These are phyloP conservation scores for Pythium myriotylum DNA, from an alignment of 352 stramenopile species.

Conservation along the genomic window DNA sequence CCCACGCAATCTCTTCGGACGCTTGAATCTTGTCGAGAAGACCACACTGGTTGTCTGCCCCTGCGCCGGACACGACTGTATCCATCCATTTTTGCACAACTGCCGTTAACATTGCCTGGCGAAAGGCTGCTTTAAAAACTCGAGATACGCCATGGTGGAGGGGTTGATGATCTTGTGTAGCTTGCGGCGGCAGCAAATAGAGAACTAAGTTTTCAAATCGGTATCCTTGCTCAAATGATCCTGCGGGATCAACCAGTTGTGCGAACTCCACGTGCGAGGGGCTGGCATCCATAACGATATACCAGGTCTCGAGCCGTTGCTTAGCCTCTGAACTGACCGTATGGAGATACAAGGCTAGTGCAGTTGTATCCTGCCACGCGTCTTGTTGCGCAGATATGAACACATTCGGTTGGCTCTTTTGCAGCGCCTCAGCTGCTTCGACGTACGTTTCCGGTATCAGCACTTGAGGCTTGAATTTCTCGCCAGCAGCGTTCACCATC, in stretches of 20 bases:
- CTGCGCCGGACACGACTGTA: constrained; percentile 14
- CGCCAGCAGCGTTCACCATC: constrained; percentile 58
- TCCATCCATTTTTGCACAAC: constrained; percentile 37
- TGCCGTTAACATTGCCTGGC: constrained; percentile 55
- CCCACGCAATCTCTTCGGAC: constrained; percentile 13
- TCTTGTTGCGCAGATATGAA: constrained; percentile 16
- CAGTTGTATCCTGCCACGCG: constrained; percentile 54
- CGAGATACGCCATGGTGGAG: constrained; percentile 60
- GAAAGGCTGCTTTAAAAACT: constrained; percentile 66
- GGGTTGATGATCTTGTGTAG: constrained; percentile 43
- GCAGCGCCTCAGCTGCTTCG: constrained; percentile 16
- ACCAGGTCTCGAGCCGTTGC: constrained; percentile 65
- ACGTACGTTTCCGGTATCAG: constrained; percentile 32
- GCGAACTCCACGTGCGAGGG: constrained; percentile 66
- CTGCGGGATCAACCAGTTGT: constrained; percentile 55
- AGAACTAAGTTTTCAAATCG: constrained; percentile 69
- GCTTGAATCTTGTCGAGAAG: constrained; percentile 5
- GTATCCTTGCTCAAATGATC: constrained; percentile 63
- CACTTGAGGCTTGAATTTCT: constrained; percentile 67
- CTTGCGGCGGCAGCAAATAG: constrained; percentile 57
- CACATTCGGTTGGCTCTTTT: constrained; percentile 18
- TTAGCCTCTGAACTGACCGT: constrained; percentile 61
- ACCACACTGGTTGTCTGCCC: constrained; percentile 15
- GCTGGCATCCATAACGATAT: constrained; percentile 65
- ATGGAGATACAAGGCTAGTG: constrained; percentile 59